Evolutionary conservation across 2,329 filamentous ascomycete species (phyloP).

Genomic region (Sarocladiaceae sp.): DNA sequence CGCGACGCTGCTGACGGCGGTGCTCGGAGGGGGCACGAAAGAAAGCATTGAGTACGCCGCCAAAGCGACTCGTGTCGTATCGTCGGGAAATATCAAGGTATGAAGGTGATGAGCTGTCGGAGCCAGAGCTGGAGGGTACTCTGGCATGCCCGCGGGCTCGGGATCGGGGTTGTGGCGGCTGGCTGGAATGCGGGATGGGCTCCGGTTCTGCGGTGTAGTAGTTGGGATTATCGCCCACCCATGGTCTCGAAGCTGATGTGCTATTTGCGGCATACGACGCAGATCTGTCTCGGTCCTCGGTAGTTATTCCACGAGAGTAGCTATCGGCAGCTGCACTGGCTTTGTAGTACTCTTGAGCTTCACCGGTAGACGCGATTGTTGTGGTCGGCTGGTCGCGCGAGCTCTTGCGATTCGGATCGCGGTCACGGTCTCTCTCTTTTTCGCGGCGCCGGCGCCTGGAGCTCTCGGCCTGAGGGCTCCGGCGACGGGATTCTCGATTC

Average conservation of each 20-base stretch:
- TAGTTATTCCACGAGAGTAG: constrained; percentile 1
- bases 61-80: constrained; percentile 40
- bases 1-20: constrained; percentile 33
- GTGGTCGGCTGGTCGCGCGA: constrained; percentile 21
- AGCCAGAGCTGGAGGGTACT: constrained; percentile 30
- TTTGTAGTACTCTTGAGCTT: background rate
- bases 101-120: constrained; percentile 49
- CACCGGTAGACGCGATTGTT: background rate
- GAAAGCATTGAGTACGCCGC: constrained; percentile 58
- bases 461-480: constrained; percentile 46
- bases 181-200: constrained; percentile 13
- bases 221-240: constrained; percentile 12
- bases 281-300: constrained; percentile 10
- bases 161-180: constrained; percentile 12
- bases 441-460: constrained; percentile 41
- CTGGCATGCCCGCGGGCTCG: constrained; percentile 19
- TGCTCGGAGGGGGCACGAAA: constrained; percentile 59
- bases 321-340: background rate
- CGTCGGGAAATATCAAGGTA: constrained; percentile 63
- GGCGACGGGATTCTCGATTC: constrained; percentile 52
- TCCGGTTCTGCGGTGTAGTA: constrained; percentile 15
- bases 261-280: constrained; percentile 10
- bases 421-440: constrained; percentile 14
- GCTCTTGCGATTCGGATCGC: constrained; percentile 18
- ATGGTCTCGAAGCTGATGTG: constrained; percentile 11